Conservation (phyloP, 139 green algal species). For the Zygnema circumcarinatum region DNA sequence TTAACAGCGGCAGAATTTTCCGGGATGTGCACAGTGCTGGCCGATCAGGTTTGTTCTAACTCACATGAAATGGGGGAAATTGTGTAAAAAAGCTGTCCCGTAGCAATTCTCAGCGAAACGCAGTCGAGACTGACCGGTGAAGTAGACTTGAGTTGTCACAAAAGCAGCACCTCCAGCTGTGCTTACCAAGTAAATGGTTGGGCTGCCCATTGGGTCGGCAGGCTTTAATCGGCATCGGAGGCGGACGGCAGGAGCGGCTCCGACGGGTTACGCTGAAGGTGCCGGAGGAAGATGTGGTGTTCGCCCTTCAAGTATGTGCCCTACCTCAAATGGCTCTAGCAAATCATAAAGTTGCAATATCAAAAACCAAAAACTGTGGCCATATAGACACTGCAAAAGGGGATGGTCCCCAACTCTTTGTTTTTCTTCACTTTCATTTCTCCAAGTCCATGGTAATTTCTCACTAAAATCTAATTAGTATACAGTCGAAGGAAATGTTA, state of each 20-base stretch:
- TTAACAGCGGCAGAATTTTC: conserved; percentile 52
- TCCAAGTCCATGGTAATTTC: not conserved
- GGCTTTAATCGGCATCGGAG: conserved; percentile 24
- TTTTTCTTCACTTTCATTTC: not conserved
- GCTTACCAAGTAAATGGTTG: too few relatives aligned
- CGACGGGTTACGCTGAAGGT: conserved; percentile 38
- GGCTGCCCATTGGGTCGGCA: not conserved
- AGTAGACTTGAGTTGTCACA: too few relatives aligned
- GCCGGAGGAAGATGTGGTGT: conserved; percentile 52
- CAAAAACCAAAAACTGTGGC: not conserved
- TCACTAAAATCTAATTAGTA: not conserved
- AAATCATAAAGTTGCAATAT: not conserved
- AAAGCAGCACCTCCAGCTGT: too few relatives aligned
- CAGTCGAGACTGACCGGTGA: too few relatives aligned
- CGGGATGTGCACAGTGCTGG: conserved; percentile 47
- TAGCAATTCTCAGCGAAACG: too few relatives aligned
- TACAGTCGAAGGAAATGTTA: not conserved
- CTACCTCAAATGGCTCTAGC: too few relatives aligned
- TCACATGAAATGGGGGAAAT: too few relatives aligned
- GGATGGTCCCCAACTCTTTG: too few relatives aligned
- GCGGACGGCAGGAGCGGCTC: conserved; percentile 17
- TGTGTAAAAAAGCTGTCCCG: too few relatives aligned
- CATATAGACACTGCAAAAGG: not conserved
- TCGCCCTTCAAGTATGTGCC: conserved; percentile 53
- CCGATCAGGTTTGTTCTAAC: conserved; percentile 30